phyloP scores from a whole-genome alignment of 768 basidiomycete genomes.

The Albatrellus ellisii region DNA sequence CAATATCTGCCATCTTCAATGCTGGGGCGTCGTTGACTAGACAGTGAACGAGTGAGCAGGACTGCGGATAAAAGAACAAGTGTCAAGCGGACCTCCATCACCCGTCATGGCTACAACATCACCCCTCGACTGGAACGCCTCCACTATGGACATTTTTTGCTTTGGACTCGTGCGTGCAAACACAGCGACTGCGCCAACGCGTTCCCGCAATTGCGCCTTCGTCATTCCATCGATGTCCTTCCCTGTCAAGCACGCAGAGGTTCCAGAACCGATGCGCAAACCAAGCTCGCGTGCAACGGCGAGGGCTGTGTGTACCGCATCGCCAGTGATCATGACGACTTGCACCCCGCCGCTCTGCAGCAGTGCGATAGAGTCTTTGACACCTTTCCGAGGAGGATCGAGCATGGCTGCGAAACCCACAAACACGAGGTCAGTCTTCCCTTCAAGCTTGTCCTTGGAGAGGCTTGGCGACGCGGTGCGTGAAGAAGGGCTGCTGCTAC shows the following conservation, averaged over 20 bases:
- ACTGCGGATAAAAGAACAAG: not conserved
- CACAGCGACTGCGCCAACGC: constrained; percentile 71
- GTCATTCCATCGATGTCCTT: constrained; percentile 68
- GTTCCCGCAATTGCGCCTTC: constrained; percentile 68
- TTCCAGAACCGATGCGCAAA: constrained; percentile 42
- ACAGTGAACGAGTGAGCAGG: constrained; percentile 1
- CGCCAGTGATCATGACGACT: constrained; percentile 98
- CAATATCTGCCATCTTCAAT: constrained; percentile 95
- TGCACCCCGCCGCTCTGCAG: constrained; percentile 83
- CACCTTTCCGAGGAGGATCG: constrained; percentile 88
- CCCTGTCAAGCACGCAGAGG: constrained; percentile 30
- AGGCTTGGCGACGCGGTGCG: constrained; percentile 16
- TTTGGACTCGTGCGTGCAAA: constrained; percentile 94
- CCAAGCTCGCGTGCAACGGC: constrained; percentile 83
- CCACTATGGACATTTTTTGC: constrained; percentile 96
- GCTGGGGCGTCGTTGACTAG: constrained; percentile 93
- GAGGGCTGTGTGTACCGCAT: constrained; percentile 82
- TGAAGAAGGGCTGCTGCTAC: constrained; percentile 16
- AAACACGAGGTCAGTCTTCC: constrained; percentile 53
- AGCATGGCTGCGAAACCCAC: constrained; percentile 92
- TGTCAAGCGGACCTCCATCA: constrained; percentile 69
- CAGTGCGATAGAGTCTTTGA: constrained; percentile 76
- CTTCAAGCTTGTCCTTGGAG: constrained; percentile 23
- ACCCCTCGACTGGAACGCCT: constrained; percentile 84
- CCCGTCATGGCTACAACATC: constrained; percentile 96